These are phyloP conservation scores for Lunularia cruciata DNA, from an alignment of 225 moss, liverwort and hornwort genomes.

Conservation along the genomic window DNA sequence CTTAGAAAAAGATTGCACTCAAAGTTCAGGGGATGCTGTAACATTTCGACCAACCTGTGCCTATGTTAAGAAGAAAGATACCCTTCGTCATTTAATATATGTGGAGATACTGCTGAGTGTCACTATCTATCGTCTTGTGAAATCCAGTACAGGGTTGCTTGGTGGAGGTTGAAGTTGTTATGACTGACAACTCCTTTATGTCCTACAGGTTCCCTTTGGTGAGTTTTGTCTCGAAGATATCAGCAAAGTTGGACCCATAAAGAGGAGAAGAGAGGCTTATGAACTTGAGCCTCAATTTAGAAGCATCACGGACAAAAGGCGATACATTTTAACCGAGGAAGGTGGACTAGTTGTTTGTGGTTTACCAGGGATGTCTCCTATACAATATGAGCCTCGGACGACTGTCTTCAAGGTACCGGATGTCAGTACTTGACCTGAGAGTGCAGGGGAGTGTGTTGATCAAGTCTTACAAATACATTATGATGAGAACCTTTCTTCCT, in stretches of 20 bases:
- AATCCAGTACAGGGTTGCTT: background rate
- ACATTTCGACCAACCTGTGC: too few relatives aligned
- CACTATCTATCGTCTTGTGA: too few relatives aligned
- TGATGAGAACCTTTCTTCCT: too few relatives aligned
- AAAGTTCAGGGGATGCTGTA: too few relatives aligned
- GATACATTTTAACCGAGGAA: slow-evolving; percentile 66
- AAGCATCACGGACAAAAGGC: slow-evolving; percentile 56
- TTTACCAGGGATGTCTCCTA: slow-evolving; percentile 52
- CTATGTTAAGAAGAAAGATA: too few relatives aligned
- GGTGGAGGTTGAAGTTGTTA: background rate
- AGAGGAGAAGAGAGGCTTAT: slow-evolving; percentile 56
- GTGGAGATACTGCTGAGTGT: too few relatives aligned
- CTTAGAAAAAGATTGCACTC: too few relatives aligned
- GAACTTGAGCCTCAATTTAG: slow-evolving; percentile 57
- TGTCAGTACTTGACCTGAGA: background rate
- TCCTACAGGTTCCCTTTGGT: slow-evolving; percentile 86
- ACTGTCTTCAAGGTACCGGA: slow-evolving; percentile 70
- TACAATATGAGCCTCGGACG: slow-evolving; percentile 75
- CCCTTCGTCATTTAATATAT: too few relatives aligned
- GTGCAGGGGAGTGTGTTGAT: too few relatives aligned
- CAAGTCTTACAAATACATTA: too few relatives aligned
- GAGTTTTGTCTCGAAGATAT: slow-evolving; percentile 56
- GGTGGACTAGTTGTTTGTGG: slow-evolving; percentile 72
- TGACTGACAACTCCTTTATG: too few relatives aligned
- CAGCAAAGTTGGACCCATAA: slow-evolving; percentile 46